Evolutionary conservation across 768 basidiomycete genomes (phyloP).

Genomic region (Russula virescens): DNA sequence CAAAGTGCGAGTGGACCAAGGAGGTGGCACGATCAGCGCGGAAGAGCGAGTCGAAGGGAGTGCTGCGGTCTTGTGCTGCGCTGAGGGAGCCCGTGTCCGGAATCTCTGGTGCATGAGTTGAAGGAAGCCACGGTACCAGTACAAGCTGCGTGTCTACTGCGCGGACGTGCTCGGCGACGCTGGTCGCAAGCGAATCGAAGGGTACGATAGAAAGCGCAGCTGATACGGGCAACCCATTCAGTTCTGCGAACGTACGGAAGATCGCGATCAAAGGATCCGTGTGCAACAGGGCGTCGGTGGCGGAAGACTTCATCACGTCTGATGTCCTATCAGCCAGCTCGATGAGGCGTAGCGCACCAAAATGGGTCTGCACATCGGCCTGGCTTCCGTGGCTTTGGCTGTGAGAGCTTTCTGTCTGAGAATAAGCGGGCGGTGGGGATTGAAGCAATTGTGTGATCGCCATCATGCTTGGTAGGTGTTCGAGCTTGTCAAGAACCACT

Average conservation of each 20-base stretch:
- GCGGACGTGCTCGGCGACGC: constrained; percentile 62
- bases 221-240: constrained; percentile 60
- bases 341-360: constrained; percentile 69
- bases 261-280: constrained; percentile 69
- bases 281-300: constrained; percentile 58
- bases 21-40: constrained; percentile 41
- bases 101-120: constrained; percentile 22
- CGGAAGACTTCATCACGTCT: constrained; percentile 60
- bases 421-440: constrained; percentile 27
- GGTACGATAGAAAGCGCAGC: constrained; percentile 70
- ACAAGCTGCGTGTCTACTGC: constrained; percentile 63
- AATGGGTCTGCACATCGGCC: not conserved
- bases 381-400: not conserved
- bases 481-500: constrained; percentile 84
- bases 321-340: constrained; percentile 68
- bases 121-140: constrained; percentile 74
- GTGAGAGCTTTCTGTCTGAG: constrained; percentile 3
- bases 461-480: constrained; percentile 88
- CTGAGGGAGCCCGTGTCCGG: constrained; percentile 17
- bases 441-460: constrained; percentile 79
- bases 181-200: constrained; percentile 64
- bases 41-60: constrained; percentile 73
- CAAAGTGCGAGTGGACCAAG: constrained; percentile 71
- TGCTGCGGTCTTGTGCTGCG: constrained; percentile 32
- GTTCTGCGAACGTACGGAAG: constrained; percentile 69